Evolutionary conservation across 2,329 filamentous ascomycete species (phyloP).

Genomic region (Xylaria sp.): DNA sequence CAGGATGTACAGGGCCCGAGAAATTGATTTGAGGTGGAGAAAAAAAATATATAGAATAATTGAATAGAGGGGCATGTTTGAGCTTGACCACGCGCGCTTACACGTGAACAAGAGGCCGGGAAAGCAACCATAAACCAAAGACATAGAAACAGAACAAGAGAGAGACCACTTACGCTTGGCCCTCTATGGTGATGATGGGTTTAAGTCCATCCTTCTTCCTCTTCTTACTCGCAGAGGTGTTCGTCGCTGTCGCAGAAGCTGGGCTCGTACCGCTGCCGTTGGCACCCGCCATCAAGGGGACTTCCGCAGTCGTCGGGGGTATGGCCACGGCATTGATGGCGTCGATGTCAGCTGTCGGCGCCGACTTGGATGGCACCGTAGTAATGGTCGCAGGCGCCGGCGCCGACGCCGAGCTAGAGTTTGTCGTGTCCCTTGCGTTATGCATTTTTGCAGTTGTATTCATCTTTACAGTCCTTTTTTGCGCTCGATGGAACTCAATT

Average conservation of each 20-base stretch:
- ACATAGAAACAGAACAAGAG: slow-evolving; percentile 19
- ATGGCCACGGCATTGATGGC: slow-evolving; percentile 6
- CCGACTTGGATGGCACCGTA: slow-evolving; percentile 15
- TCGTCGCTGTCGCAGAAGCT: slow-evolving; percentile 28
- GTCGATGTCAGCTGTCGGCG: slow-evolving; percentile 9
- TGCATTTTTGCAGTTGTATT: slow-evolving; percentile 38
- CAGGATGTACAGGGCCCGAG: no score
- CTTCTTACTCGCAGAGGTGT: slow-evolving; percentile 63
- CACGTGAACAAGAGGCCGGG: neutral
- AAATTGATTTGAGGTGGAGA: no score
- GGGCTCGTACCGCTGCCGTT: slow-evolving; percentile 40
- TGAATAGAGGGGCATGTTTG: no score
- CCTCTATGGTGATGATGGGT: slow-evolving; percentile 77
- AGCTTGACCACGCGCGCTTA: slow-evolving; percentile 13
- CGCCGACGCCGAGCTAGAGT: slow-evolving; percentile 11
- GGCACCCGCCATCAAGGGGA: slow-evolving; percentile 43
- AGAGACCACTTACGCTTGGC: slow-evolving; percentile 44
- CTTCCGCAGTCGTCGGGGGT: slow-evolving; percentile 20
- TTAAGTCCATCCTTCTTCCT: slow-evolving; percentile 76
- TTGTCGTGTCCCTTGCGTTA: slow-evolving; percentile 35
- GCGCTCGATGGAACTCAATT: slow-evolving; percentile 2
- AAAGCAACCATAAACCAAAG: neutral
- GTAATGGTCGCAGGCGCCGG: slow-evolving; percentile 4
- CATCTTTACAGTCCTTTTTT: slow-evolving; percentile 32
- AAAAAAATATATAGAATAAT: no score